These are phyloP conservation scores for Jaminaea rosea DNA, from an alignment of 1,284 basidiomycete genomes.

Conservation along the genomic window DNA sequence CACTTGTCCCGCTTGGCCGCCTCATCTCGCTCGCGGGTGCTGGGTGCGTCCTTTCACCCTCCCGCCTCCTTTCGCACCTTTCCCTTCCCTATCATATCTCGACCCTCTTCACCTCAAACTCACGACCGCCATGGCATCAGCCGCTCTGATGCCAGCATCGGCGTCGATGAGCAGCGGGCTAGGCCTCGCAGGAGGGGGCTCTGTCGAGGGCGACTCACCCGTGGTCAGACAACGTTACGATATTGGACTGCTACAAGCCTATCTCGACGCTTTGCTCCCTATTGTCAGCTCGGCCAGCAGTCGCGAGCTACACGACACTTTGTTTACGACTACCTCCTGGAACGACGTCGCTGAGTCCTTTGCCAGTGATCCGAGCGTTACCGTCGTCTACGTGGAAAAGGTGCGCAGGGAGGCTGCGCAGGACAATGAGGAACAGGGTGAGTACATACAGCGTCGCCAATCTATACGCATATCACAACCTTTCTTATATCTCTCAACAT, in stretches of 20 bases:
- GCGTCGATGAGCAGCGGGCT: neutral
- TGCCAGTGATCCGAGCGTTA: slow-evolving; percentile 24
- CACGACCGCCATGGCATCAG: neutral
- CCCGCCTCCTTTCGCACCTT: neutral
- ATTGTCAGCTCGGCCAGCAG: slow-evolving; percentile 12
- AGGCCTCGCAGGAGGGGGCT: too few relatives aligned
- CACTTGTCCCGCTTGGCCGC: too few relatives aligned
- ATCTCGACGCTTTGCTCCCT: slow-evolving; percentile 21
- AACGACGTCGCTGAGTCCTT: slow-evolving; percentile 19
- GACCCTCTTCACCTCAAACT: too few relatives aligned
- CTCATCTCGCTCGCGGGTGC: too few relatives aligned
- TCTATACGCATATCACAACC: neutral
- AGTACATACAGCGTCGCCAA: neutral
- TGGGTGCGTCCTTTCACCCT: neutral
- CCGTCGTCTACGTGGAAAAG: slow-evolving; percentile 34
- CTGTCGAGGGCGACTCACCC: neutral
- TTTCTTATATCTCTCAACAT: neutral
- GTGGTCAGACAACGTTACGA: neutral
- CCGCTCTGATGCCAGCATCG: neutral
- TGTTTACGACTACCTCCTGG: slow-evolving; percentile 12
- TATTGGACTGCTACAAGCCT: slow-evolving; percentile 12
- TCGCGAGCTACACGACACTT: neutral
- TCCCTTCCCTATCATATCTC: neutral
- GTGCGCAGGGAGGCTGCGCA: slow-evolving; percentile 10
- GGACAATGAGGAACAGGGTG: slow-evolving; percentile 5